Evolutionary conservation across 768 basidiomycete species (phyloP).

Genomic region (Gautieria morchelliformis): DNA sequence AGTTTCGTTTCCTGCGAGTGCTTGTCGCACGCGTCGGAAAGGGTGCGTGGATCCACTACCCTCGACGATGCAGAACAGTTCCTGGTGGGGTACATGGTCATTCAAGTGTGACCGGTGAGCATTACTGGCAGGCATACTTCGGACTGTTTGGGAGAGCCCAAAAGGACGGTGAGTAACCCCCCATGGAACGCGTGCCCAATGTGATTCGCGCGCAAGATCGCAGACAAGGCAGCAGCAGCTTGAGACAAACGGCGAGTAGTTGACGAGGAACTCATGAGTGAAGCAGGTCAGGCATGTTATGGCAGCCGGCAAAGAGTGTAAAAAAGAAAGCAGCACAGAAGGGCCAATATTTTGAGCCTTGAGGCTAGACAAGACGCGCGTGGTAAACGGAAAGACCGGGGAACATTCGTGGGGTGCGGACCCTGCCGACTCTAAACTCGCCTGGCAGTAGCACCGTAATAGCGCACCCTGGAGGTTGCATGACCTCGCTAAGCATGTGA

Average conservation of each 20-base stretch:
- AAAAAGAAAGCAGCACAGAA: constrained; percentile 31
- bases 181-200: constrained; percentile 82
- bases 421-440: constrained; percentile 1
- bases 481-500: constrained; percentile 6
- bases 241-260: constrained; percentile 49
- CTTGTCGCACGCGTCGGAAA: constrained; percentile 74
- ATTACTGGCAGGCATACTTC: constrained; percentile 37
- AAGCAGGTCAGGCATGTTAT: constrained; percentile 40
- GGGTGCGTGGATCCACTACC: constrained; percentile 57
- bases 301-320: constrained; percentile 31
- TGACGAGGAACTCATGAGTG: constrained; percentile 27
- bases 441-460: background rate
- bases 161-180: constrained; percentile 56
- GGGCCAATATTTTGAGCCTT: constrained; percentile 39
- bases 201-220: constrained; percentile 40
- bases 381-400: constrained; percentile 1
- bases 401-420: background rate
- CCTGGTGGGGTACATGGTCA: constrained; percentile 32
- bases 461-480: background rate
- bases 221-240: constrained; percentile 68
- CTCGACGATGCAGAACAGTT: constrained; percentile 80
- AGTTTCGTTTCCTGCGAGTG: constrained; percentile 51
- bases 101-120: background rate
- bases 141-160: constrained; percentile 48
- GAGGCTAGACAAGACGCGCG: constrained; percentile 35